A percentile compares a stretch with the other conserved stretches of the same genome.
phyloP scores from a whole-genome alignment of 345 rosid genomes.

The Linum tenue region DNA sequence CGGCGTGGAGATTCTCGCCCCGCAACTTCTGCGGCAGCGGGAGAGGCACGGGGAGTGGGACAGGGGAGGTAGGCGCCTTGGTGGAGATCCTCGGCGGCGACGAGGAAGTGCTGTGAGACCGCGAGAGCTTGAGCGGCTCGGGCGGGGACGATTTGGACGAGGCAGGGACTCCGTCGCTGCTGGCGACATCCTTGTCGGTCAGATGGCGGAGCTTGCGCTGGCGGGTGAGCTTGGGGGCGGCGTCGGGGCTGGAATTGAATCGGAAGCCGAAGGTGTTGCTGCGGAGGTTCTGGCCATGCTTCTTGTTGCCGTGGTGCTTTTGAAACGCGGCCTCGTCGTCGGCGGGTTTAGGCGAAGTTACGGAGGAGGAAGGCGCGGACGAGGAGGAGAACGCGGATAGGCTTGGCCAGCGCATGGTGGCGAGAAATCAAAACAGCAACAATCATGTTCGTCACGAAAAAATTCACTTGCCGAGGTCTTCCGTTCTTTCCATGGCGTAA shows the following conservation, averaged over 20 bases:
- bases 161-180: too few relatives aligned
- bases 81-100: conserved; percentile 19
- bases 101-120: neutral
- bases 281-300: conserved; percentile 5
- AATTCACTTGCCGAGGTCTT: too few relatives aligned
- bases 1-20: neutral
- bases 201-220: conserved; percentile 1
- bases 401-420: conserved; percentile 72
- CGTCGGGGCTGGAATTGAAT: neutral
- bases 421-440: conserved; percentile 13
- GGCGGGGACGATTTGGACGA: neutral
- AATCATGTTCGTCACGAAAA: neutral
- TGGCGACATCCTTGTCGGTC: neutral
- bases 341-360: conserved; percentile 17
- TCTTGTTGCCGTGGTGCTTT: neutral
- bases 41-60: conserved; percentile 51
- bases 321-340: neutral
- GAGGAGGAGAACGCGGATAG: conserved; percentile 41
- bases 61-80: neutral
- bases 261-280: neutral
- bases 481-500: neutral
- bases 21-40: conserved; percentile 33
- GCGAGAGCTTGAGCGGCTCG: neutral
- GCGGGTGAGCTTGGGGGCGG: conserved; percentile 4
- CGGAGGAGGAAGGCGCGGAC: conserved; percentile 12